Conservation (phyloP, 106 monocot species). For the Allium sativum region DNA sequence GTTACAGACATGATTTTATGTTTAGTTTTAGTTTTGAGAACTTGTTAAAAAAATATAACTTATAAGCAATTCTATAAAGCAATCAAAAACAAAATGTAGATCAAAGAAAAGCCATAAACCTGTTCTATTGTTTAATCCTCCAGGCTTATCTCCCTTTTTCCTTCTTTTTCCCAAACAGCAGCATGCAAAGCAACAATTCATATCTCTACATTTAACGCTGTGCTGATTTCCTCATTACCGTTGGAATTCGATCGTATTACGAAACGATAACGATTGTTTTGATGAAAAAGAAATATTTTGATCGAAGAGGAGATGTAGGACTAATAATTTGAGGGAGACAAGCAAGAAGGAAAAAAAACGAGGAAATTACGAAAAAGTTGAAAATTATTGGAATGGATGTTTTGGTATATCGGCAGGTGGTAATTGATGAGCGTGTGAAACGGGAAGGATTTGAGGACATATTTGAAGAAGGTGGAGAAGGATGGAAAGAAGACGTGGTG, state of each 20-base stretch:
- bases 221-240: too few relatives aligned
- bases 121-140: not conserved
- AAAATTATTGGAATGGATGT: not conserved
- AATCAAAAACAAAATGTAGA: not conserved
- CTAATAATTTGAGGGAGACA: not conserved
- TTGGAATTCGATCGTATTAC: not conserved
- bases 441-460: conserved; percentile 4
- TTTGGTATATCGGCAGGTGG: not conserved
- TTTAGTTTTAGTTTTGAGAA: not conserved
- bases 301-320: not conserved
- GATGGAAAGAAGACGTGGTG: conserved; percentile 1
- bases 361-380: not conserved
- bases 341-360: not conserved
- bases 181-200: not conserved
- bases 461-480: not conserved
- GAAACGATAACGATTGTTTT: not conserved
- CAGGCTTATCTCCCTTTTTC: not conserved
- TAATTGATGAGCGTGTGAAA: not conserved
- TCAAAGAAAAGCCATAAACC: not conserved
- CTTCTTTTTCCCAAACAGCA: not conserved
- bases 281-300: not conserved
- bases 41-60: not conserved
- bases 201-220: too few relatives aligned
- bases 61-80: not conserved
- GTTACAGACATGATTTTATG: not conserved